Base-by-base conservation (phyloP, 2,329 filamentous ascomycete genomes). In the Grosmannia serpens region DNA sequence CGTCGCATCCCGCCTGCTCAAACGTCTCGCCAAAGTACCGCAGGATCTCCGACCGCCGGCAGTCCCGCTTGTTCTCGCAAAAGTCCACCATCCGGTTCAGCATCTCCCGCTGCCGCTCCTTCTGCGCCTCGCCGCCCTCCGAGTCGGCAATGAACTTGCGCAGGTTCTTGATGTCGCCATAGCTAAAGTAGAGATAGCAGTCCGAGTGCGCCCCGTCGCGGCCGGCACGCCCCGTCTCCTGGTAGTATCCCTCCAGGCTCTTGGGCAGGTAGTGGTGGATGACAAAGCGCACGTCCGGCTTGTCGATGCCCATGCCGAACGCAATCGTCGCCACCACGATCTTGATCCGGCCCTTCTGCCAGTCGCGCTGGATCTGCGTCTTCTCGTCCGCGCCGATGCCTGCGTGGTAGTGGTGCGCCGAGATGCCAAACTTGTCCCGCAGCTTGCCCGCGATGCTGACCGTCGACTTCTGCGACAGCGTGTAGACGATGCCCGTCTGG, bases 261-360 rank as follows among this genome's bases (percentile, higher is more conserved):
- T 99, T 97, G 1, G 94, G 94, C 7, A 99, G 78, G 50, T 85
- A 88, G 66, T 95, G 87, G 68, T 99, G 95, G 47, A 99, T 89
- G 38, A 99, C 94, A 69, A 95, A 99, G 31, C 94, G 88, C 53
- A 99, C 94, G 69, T 99, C 88, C 0, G 91, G 83, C 70, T 99
- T 99, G 75, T 99, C 94, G 64, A 99, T 99, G n/a, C 94, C 94
- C 94, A 99, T 99, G 8, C 94, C 94, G 69, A 99, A 99, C 27
- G 94, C 94, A 70, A 99, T 97, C 0, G 94, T 99, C 24, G 94
- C 95, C 55, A 99, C 94, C 50, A 99, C 95, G 38, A 99, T 88
- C 64, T 96, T 88, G 66, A 86, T 82, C 56, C 77, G 74, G 7
- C 91, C 90, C 50, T 74, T 75, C 70, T 99, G 94, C 94, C 94